Base-by-base conservation (phyloP, 164 flowering plant genomes). In the Aristolochia fimbriata region DNA sequence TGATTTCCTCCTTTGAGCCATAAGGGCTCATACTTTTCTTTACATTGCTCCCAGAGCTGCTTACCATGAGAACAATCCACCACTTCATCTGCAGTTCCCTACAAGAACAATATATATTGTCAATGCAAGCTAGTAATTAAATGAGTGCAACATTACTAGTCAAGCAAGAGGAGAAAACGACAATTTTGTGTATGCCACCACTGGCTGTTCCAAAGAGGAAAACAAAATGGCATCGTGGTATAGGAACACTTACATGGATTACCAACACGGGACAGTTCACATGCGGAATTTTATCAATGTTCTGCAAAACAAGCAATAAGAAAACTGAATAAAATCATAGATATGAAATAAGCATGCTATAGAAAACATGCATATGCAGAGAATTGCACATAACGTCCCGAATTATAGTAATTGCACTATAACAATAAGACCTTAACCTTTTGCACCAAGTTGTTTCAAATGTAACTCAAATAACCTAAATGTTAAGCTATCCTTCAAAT, bases 191-290 rank as follows among this genome's bases (percentile, higher is more conserved):
- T 37, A 37, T 37, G 43, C 43, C 20, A 50, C 53, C 53, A 19
- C 22, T 9, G 6, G 53, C 21, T 52, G 7, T 22, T 52, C 15
- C 14, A 22, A 45, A 27, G 57, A 21, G 0, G 14, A 33, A 59
- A 14, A 59, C 24, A 1, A 51, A 45, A 57, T 37, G 11, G 1
- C 8, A 37, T 37, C 4, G 4, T 37, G 11, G 12, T 37, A 37
- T 37, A 7, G 43, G 43, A 37, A 55, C 25, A 81, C 98, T 87
- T 68, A 92, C 98, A 70, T 92, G 96, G 62, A 92, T 87, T 25
- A 92, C 75, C 50, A 92, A 73, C 55, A 89, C 93, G 14, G 98
- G 98, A 66, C 89, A 85, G 12, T 68, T 68, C 24, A 89, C 91
- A 45, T 74, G 64, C 1, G 70, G 70, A 47, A 73, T 73, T 57